phyloP scores from a whole-genome alignment of 2,329 filamentous ascomycete genomes.

The Aspergillus viridinutans region DNA sequence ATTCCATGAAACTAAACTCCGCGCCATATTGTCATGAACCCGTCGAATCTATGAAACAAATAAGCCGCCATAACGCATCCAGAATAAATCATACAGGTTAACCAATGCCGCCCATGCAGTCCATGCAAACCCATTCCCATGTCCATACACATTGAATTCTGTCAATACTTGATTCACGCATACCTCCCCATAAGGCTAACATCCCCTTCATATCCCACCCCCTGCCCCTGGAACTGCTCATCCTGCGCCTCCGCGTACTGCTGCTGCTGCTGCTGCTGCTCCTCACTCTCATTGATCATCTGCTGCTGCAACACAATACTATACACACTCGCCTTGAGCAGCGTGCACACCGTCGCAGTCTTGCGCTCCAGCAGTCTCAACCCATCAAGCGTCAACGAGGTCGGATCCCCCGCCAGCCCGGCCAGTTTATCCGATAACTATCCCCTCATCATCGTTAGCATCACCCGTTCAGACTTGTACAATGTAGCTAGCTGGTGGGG shows the following conservation, averaged over 20 bases:
- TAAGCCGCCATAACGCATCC: neutral
- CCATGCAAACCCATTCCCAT: conserved; percentile 3
- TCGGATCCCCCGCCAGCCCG: conserved; percentile 58
- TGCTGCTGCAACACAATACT: conserved; percentile 98
- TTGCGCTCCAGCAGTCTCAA: conserved; percentile 87
- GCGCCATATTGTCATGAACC: neutral
- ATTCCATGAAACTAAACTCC: conserved; percentile 9
- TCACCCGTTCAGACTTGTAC: neutral
- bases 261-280: conserved; percentile 25
- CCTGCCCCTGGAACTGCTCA: conserved; percentile 16
- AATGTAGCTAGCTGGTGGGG: neutral
- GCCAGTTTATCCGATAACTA: conserved; percentile 45
- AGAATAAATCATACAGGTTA: neutral
- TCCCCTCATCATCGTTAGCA: neutral
- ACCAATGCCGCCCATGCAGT: conserved; percentile 6
- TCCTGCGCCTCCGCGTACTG: conserved; percentile 19
- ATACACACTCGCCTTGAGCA: conserved; percentile 97
- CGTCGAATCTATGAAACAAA: neutral
- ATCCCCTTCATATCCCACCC: conserved; percentile 19
- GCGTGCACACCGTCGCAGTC: conserved; percentile 88
- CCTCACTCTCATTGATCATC: conserved; percentile 63
- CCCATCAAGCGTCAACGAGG: conserved; percentile 73
- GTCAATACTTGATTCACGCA: conserved; percentile 6
- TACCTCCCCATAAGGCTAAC: conserved; percentile 19
- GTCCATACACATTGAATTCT: conserved; percentile 1